Percentiles rank a stretch among this genome's conserved stretches.
Evolutionary conservation across 495 filamentous ascomycete species (phyloP).

Genomic region (Penicillium dipodomyicola): DNA sequence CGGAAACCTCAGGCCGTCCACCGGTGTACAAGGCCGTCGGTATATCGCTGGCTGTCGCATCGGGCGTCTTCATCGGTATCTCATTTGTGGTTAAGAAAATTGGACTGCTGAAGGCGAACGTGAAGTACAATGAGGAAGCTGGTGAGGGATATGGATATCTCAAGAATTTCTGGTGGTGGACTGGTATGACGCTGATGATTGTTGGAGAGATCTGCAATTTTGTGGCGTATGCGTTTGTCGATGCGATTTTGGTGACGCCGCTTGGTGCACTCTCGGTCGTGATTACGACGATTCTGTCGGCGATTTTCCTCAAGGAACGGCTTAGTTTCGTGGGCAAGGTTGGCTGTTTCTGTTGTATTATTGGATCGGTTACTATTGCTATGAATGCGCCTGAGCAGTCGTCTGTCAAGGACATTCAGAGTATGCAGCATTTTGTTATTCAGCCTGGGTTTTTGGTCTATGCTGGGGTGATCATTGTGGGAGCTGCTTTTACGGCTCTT

Average conservation of each 20-base stretch:
- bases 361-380: conserved; percentile 90
- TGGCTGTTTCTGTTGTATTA: conserved; percentile 90
- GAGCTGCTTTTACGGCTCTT: conserved; percentile 65
- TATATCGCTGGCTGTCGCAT: conserved; percentile 79
- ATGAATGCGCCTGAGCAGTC: conserved; percentile 88
- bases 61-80: conserved; percentile 88
- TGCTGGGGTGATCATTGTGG: conserved; percentile 77
- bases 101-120: conserved; percentile 85
- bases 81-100: conserved; percentile 97
- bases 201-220: conserved; percentile 97
- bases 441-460: conserved; percentile 84
- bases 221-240: conserved; percentile 93
- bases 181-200: conserved; percentile 96
- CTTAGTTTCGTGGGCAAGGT: conserved; percentile 95
- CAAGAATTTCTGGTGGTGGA: conserved; percentile 95
- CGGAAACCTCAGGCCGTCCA: conserved; percentile 46
- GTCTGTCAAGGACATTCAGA: conserved; percentile 82
- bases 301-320: conserved; percentile 94
- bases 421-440: conserved; percentile 88
- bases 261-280: conserved; percentile 94
- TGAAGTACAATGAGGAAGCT: conserved; percentile 94
- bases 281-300: conserved; percentile 86
- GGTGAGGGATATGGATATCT: conserved; percentile 98
- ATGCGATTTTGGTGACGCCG: conserved; percentile 94
- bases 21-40: conserved; percentile 82